A percentile compares a stretch with the other conserved stretches of the same genome.
These are phyloP conservation scores for Paraphoma sp. DNA, from an alignment of 2,329 filamentous ascomycete genomes.

Conservation along the genomic window DNA sequence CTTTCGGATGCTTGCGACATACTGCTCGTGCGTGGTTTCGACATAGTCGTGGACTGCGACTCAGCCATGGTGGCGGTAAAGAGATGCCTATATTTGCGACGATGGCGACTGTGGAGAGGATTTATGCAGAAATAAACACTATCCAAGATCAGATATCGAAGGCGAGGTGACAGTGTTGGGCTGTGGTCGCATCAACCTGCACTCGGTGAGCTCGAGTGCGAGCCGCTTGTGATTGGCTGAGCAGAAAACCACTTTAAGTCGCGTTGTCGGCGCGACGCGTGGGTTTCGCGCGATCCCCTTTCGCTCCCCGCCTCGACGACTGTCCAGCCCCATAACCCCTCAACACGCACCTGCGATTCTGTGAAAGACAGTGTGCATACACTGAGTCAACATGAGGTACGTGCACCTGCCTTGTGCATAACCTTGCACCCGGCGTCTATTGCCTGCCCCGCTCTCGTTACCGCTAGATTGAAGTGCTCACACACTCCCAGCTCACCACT, in stretches of 20 bases:
- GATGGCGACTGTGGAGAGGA: too few species aligned
- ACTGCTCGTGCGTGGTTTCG: constrained; percentile 45
- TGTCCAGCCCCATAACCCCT: constrained; percentile 1
- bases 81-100: not conserved
- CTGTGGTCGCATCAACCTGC: not conserved
- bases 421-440: not conserved
- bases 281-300: constrained; percentile 5
- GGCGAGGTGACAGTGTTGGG: not conserved
- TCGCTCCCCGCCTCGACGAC: not conserved
- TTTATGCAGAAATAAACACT: too few species aligned
- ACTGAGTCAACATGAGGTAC: constrained; percentile 30
- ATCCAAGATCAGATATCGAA: too few species aligned
- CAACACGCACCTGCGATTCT: constrained; percentile 2
- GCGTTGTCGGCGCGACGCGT: constrained; percentile 21
- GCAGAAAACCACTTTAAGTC: constrained; percentile 23
- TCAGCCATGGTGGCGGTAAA: constrained; percentile 31
- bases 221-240: constrained; percentile 18
- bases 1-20: constrained; percentile 56
- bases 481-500: constrained; percentile 73
- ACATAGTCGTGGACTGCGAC: constrained; percentile 25
- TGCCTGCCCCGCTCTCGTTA: constrained; percentile 23
- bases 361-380: not conserved
- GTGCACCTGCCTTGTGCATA: constrained; percentile 1
- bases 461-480: constrained; percentile 22
- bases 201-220: constrained; percentile 9